Base-by-base conservation (phyloP, 2,329 filamentous ascomycete genomes). In the Penicillium janthinellum region DNA sequence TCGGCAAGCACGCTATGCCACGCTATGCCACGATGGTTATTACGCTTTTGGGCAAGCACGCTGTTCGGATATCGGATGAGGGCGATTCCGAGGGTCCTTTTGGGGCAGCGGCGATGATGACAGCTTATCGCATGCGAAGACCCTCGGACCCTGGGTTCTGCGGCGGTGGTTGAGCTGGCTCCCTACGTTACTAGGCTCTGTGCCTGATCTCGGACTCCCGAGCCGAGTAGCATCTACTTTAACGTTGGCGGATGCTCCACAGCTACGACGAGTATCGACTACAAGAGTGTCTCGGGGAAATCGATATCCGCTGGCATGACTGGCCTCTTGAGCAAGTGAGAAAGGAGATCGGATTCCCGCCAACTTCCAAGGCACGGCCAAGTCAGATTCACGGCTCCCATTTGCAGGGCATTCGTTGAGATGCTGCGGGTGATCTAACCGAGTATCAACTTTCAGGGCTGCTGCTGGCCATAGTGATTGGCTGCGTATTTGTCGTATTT, bases 401-500 rank as follows among this genome's bases (percentile, higher is more conserved):
- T 14, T 14, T 8, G 31, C 15, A 17, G 17, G 17, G 17, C 17
- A 35, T 28, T 28, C n/a, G 7, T 35, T 48, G 25, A 35, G 47
- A 35, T 49, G 31, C 28, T 5, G 47, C 31, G 31, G 31, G 28
- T 35, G 31, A 49, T 15, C n/a, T 34, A 49, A 34, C 31, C 47
- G 47, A 49, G 28, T 15, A 49, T 35, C 15, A 14, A 47, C 28
- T 22, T 31, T 12, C 37, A 52, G 0, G 1, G 20, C 17, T 34
- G 22, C 17, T 34, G 22, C 15, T 6, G 0, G 1, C 10, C 3
- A 10, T 20, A 14, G n/a, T 60, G 52, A 62, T 62, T 64, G 62
- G 62, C 20, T 52, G 14, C 62, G 62, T 64, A 64, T 64, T 58
- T 20, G 20, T 44, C 60, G 60, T 64, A 64, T 64, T 52, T 22